Percentiles rank a stretch among this genome's conserved stretches.
Evolutionary conservation across 352 stramenopile species (phyloP).

Genomic region (Globisporangium irregulare): DNA sequence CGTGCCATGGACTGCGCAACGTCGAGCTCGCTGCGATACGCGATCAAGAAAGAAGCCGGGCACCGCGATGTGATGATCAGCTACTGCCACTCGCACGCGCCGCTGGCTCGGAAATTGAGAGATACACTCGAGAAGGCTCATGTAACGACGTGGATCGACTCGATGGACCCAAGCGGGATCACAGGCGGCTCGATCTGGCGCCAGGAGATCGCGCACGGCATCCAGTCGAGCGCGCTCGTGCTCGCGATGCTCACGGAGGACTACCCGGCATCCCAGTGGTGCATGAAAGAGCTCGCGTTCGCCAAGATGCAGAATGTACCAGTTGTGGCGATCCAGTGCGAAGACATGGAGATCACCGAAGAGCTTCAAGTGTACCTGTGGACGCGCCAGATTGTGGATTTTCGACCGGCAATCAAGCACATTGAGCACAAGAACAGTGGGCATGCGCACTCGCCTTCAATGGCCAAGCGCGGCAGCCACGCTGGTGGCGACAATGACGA

Average conservation of each 20-base stretch:
- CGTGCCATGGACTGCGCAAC: conserved; percentile 71
- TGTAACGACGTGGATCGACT: conserved; percentile 85
- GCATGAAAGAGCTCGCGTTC: conserved; percentile 86
- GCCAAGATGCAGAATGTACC: conserved; percentile 83
- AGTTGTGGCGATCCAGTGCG: conserved; percentile 82
- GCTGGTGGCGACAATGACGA: conserved; percentile 13
- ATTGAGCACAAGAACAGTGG: neutral
- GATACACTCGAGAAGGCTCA: conserved; percentile 64
- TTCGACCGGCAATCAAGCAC: conserved; percentile 42
- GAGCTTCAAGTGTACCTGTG: conserved; percentile 86
- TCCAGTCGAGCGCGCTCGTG: conserved; percentile 71
- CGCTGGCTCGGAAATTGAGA: conserved; percentile 62
- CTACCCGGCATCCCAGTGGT: conserved; percentile 78
- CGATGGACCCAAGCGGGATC: conserved; percentile 81
- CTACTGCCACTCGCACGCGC: conserved; percentile 76
- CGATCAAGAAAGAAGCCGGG: conserved; percentile 81
- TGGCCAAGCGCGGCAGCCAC: conserved; percentile 12
- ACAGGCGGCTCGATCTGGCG: conserved; percentile 75
- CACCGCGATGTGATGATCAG: conserved; percentile 88
- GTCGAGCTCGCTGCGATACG: conserved; percentile 69
- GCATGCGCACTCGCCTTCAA: neutral
- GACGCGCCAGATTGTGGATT: conserved; percentile 83
- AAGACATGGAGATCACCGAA: conserved; percentile 79
- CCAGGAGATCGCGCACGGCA: conserved; percentile 77
- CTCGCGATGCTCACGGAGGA: conserved; percentile 72